Conservation (phyloP, 2,329 filamentous ascomycete genomes). For the Sarocladium oryzae region DNA sequence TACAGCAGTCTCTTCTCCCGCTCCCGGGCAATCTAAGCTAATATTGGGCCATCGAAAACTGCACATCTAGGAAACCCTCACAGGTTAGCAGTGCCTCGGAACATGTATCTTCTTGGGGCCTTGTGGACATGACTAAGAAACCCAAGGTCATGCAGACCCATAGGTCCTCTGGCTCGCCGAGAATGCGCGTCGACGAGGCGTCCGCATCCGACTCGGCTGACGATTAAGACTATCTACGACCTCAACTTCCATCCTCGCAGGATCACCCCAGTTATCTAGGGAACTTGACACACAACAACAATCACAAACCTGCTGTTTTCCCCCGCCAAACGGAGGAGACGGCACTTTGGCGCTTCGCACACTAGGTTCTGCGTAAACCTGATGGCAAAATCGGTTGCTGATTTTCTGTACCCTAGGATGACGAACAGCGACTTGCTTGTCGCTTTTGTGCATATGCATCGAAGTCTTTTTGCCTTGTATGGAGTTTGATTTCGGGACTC, state of each 20-base stretch:
- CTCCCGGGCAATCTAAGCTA: slow-evolving; percentile 71
- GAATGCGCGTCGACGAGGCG: neutral
- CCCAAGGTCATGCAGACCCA: slow-evolving; percentile 3
- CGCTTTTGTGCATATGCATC: neutral
- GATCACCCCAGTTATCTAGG: no score
- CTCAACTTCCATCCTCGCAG: neutral
- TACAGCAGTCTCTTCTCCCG: slow-evolving; percentile 95
- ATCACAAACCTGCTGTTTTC: no score
- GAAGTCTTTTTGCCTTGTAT: neutral
- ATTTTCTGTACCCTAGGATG: slow-evolving; percentile 10
- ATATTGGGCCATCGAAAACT: slow-evolving; percentile 39
- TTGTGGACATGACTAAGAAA: slow-evolving; percentile 7
- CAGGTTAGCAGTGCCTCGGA: slow-evolving; percentile 28
- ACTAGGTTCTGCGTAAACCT: slow-evolving; percentile 3
- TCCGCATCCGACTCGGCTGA: neutral
- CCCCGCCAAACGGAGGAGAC: neutral
- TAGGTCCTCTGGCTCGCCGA: neutral
- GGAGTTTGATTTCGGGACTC: slow-evolving; percentile 1
- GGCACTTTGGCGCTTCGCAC: neutral
- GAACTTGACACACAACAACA: no score
- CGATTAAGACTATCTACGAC: neutral
- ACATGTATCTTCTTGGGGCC: neutral
- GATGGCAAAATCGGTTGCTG: slow-evolving; percentile 6
- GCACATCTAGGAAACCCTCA: slow-evolving; percentile 40
- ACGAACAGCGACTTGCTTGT: neutral